A percentile compares a stretch with the other conserved stretches of the same genome.
Conservation (phyloP, 495 filamentous ascomycete genomes). For the Penicillium pancosmium region DNA sequence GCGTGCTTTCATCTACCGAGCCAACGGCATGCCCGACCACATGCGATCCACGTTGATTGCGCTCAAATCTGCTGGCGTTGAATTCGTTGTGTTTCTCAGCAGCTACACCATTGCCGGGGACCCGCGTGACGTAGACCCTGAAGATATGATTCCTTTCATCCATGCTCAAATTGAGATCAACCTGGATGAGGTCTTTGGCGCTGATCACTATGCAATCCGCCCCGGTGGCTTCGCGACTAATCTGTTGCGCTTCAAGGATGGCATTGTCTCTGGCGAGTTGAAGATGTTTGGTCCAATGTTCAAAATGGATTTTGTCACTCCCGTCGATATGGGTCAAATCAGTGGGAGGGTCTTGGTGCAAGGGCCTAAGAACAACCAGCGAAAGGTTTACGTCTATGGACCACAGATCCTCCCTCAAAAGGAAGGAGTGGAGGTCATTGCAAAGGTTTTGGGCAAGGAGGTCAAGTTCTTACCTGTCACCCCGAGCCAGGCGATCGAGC, state of each 20-base stretch:
- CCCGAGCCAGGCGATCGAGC: conserved; percentile 19
- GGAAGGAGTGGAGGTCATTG: conserved; percentile 20
- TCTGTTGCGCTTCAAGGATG: conserved; percentile 15
- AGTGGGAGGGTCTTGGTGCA: conserved; percentile 29
- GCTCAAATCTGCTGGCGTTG: conserved; percentile 30
- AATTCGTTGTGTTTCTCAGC: conserved; percentile 36
- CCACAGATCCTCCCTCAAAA: conserved; percentile 20
- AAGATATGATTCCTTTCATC: conserved; percentile 22
- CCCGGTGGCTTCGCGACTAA: conserved; percentile 33
- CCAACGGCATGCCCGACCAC: conserved; percentile 23
- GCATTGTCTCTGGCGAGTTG: conserved; percentile 26
- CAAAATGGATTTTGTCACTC: conserved; percentile 31
- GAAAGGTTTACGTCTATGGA: conserved; percentile 27
- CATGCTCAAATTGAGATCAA: conserved; percentile 37
- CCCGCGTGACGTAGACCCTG: conserved; percentile 10
- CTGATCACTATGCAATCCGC: conserved; percentile 26
- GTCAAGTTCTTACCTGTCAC: conserved; percentile 22
- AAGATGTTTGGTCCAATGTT: conserved; percentile 18
- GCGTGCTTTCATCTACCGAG: conserved; percentile 37
- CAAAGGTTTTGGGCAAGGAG: conserved; percentile 26
- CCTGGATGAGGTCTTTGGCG: conserved; percentile 31
- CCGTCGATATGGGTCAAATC: conserved; percentile 34
- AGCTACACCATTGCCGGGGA: conserved; percentile 26
- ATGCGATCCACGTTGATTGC: conserved; percentile 27
- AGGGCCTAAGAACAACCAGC: conserved; percentile 12